These are phyloP conservation scores for Eutrema heterophyllum DNA, from an alignment of 345 rosid species.

Conservation along the genomic window DNA sequence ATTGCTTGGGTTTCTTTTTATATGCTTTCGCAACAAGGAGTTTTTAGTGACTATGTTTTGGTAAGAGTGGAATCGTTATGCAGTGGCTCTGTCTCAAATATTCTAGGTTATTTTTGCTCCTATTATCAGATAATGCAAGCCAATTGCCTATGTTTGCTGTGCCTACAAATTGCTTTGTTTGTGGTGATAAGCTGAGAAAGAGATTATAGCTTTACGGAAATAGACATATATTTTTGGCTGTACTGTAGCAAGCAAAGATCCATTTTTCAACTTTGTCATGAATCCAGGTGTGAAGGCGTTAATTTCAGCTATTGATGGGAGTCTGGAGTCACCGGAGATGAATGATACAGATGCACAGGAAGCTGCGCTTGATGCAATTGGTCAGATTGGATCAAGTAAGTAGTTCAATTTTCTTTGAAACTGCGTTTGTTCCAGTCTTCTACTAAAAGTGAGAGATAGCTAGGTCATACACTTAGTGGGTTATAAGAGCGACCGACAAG, in stretches of 20 bases:
- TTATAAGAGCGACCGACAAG: not conserved
- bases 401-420: constrained; percentile 13
- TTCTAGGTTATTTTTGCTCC: not conserved
- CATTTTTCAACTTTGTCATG: constrained; percentile 8
- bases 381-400: constrained; percentile 86
- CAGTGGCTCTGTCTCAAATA: no score
- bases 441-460: not conserved
- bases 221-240: not conserved
- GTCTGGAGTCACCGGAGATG: constrained; percentile 41
- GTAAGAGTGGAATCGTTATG: not conserved
- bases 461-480: not conserved
- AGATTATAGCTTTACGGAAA: not conserved
- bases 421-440: not conserved
- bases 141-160: not conserved
- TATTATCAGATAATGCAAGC: not conserved
- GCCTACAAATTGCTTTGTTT: not conserved
- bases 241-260: not conserved
- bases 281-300: constrained; percentile 56
- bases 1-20: not conserved
- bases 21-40: not conserved
- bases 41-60: not conserved
- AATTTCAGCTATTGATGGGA: constrained; percentile 64
- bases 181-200: not conserved
- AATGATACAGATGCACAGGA: constrained; percentile 61
- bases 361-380: constrained; percentile 82